Evolutionary conservation across 148 eudicot genomes (phyloP), one percentile per base, ranked within the genome.

Genomic region (Bassia scoparia): DNA sequence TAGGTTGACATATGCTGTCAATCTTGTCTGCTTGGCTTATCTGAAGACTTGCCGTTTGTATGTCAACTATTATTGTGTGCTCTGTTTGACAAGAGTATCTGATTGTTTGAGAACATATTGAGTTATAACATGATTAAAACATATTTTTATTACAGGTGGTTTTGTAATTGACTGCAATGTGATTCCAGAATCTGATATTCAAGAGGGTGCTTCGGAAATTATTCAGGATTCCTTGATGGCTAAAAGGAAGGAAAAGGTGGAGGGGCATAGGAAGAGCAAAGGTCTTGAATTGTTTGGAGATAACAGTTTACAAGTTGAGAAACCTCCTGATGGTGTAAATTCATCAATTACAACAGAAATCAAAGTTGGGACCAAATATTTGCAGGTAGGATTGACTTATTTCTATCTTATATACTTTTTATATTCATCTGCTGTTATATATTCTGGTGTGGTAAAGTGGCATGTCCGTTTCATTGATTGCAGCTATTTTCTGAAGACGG

Each of bases 401-500:
- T 33, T 35, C 60, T 63, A 43, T 16, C 23, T 44, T 37, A n/a
- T 17, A 33, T 7, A 7, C 35, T 1, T 35, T 70, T 21, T 18
- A 55, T 69, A 29, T 55, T 17, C 67, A 52, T 73, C 53, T 21
- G 61, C 68, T 33, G 61, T 69, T 60, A 61, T 72, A 21, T 59
- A 26, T 38, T 74, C 26, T 73, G 55, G 46, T 46, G 44, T 35
- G 66, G 55, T 63, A 60, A 30, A 67, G 41, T 75, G 35, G 58
- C 27, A 30, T 77, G 48, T 2, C 30, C 17, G n/a, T 72, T 75
- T 73, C 16, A 29, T 58, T 67, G 17, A 17, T 71, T 80, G 69
- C 87, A 83, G 88, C 68, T 85, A 43, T 83, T 85, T 69, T 54
- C 84, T 5, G 88, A 83, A 71, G 82, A 78, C 48, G 74, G 50